phyloP scores from a whole-genome alignment of 306 rosid genomes.

The Gynostemma pentaphyllum region DNA sequence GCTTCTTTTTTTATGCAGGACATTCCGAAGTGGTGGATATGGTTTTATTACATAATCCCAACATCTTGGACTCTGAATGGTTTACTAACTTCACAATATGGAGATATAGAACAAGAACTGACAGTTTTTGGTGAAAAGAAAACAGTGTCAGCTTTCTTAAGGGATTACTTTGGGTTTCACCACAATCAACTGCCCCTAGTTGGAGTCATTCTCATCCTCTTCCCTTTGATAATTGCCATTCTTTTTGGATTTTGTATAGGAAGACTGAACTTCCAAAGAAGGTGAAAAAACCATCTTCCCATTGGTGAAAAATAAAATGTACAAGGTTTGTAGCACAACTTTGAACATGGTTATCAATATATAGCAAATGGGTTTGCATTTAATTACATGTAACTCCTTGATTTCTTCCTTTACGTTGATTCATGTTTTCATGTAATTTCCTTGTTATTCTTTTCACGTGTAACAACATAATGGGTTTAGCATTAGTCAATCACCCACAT shows the following conservation, averaged over 20 bases:
- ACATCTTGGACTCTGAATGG: constrained; percentile 38
- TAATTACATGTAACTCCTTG: no score
- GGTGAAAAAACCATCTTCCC: constrained; percentile 14
- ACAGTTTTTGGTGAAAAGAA: constrained; percentile 18
- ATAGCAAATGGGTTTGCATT: no score
- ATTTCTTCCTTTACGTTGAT: no score
- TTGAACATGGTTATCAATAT: no score
- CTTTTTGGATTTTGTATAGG: constrained; percentile 23
- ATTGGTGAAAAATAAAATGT: no score
- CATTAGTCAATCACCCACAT: no score
- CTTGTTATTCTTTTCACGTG: no score
- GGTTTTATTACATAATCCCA: constrained; percentile 27
- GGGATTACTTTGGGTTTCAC: constrained; percentile 33
- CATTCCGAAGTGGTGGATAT: constrained; percentile 48
- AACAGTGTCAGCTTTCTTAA: constrained; percentile 22
- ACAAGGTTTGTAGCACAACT: no score
- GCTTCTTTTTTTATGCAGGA: constrained; percentile 17
- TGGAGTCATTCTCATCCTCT: constrained; percentile 21
- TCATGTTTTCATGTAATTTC: no score
- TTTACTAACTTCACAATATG: constrained; percentile 41
- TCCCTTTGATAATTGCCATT: constrained; percentile 21
- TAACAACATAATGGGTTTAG: no score
- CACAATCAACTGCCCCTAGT: constrained; percentile 19
- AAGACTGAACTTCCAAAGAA: constrained; percentile 22
- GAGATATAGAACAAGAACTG: constrained; percentile 26